Evolutionary conservation across 257 asterid species (phyloP).

Genomic region (Apocynum venetum): DNA sequence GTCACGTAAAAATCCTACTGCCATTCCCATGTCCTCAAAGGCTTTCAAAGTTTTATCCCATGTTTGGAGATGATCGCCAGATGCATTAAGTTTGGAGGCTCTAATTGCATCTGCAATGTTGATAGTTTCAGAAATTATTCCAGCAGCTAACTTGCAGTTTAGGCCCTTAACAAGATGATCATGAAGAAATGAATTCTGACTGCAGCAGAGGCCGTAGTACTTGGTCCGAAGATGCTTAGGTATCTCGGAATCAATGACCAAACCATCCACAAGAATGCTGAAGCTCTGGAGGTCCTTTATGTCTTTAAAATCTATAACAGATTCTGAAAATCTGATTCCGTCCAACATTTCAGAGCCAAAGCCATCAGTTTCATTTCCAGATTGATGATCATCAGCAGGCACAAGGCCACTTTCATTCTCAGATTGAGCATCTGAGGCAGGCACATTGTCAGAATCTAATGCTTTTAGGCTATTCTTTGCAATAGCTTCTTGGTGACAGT

Average conservation of each 20-base stretch:
- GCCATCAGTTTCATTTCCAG: constrained; percentile 12
- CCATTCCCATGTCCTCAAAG: constrained; percentile 62
- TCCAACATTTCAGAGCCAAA: constrained; percentile 27
- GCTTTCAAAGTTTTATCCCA: constrained; percentile 58
- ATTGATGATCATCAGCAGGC: neutral
- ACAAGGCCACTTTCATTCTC: neutral
- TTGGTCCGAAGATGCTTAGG: constrained; percentile 30
- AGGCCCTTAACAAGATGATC: constrained; percentile 42
- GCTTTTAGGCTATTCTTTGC: constrained; percentile 18
- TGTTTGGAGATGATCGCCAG: constrained; percentile 26
- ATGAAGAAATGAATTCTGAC: constrained; percentile 51
- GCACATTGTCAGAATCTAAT: constrained; percentile 10
- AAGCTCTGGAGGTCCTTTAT: constrained; percentile 44
- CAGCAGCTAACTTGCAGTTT: constrained; percentile 47
- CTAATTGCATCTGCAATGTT: constrained; percentile 51
- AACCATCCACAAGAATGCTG: constrained; percentile 44
- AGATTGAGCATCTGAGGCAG: constrained; percentile 5
- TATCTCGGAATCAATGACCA: constrained; percentile 44
- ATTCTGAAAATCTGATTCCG: constrained; percentile 27
- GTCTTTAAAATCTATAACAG: constrained; percentile 29
- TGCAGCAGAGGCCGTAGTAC: constrained; percentile 55
- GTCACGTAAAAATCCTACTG: constrained; percentile 46
- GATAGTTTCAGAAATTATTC: constrained; percentile 43
- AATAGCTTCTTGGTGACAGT: constrained; percentile 16
- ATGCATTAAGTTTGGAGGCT: constrained; percentile 30